phyloP scores from a whole-genome alignment of 2,329 filamentous ascomycete species.

The Colletotrichum tabaci region DNA sequence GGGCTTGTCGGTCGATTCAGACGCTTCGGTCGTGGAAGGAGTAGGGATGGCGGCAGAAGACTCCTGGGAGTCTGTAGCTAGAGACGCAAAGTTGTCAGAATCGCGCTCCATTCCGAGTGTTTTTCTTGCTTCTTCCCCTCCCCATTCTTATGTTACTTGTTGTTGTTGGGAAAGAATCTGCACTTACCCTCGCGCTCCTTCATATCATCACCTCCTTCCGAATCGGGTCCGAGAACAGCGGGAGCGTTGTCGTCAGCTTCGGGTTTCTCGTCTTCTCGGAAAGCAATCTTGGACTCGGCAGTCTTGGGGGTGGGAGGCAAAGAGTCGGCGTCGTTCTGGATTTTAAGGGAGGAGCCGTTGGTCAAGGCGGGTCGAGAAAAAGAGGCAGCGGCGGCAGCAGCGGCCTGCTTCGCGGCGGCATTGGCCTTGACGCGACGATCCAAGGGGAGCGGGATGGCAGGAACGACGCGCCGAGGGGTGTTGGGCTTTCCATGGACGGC shows the following conservation, averaged over 20 bases:
- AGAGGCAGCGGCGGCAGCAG: conserved; percentile 36
- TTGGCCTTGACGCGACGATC: conserved; percentile 49
- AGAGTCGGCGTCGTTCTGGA: conserved; percentile 41
- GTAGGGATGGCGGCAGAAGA: conserved; percentile 23
- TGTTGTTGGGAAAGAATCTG: neutral
- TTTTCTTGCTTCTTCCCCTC: neutral
- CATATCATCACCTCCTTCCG: conserved; percentile 3
- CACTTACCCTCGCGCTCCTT: conserved; percentile 29
- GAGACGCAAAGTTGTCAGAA: neutral
- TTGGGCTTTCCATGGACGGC: conserved; percentile 31
- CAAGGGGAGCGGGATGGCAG: conserved; percentile 57
- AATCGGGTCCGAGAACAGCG: neutral
- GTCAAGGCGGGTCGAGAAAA: conserved; percentile 36
- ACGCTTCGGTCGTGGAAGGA: conserved; percentile 15
- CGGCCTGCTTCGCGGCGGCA: conserved; percentile 51
- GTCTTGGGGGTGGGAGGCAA: conserved; percentile 38
- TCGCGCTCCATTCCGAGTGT: neutral
- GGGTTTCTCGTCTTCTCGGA: conserved; percentile 4
- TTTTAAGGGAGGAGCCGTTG: conserved; percentile 43
- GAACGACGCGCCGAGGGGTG: conserved; percentile 51
- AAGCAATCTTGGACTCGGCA: conserved; percentile 13
- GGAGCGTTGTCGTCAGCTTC: conserved; percentile 3
- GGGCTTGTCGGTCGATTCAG: conserved; percentile 37
- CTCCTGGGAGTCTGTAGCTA: conserved; percentile 18
- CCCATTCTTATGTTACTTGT: no score